Percentiles rank a stretch among this genome's conserved stretches.
These are phyloP conservation scores for Achaetomium macrosporum DNA, from an alignment of 2,329 filamentous ascomycete genomes.

Conservation along the genomic window DNA sequence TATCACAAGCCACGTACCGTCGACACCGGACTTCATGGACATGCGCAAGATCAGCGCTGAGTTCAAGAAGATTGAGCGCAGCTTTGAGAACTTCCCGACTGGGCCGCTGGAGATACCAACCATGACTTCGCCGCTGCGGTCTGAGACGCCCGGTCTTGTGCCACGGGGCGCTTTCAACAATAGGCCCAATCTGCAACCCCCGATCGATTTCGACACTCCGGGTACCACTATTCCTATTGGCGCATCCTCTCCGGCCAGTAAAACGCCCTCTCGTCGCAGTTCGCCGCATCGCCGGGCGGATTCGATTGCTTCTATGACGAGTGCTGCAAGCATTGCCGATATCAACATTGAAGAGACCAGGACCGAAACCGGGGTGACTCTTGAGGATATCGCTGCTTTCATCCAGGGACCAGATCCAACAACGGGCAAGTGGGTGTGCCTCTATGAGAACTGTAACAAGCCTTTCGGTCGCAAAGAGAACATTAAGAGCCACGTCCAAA, in stretches of 20 bases:
- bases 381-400: conserved; percentile 74
- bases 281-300: conserved; percentile 51
- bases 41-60: conserved; percentile 31
- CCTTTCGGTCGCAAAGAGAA: conserved; percentile 97
- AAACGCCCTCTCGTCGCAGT: conserved; percentile 24
- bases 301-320: conserved; percentile 52
- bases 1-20: conserved; percentile 46
- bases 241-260: conserved; percentile 17
- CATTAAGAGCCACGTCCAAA: conserved; percentile 97
- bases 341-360: conserved; percentile 61
- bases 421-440: conserved; percentile 76
- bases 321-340: conserved; percentile 53
- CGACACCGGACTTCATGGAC: conserved; percentile 52
- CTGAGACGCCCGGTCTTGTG: conserved; percentile 20
- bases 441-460: conserved; percentile 75
- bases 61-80: conserved; percentile 32
- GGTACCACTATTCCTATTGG: conserved; percentile 10
- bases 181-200: conserved; percentile 36
- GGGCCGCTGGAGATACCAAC: conserved; percentile 40
- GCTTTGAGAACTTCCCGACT: conserved; percentile 30
- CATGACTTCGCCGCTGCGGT: conserved; percentile 41
- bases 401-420: conserved; percentile 65
- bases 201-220: conserved; percentile 24
- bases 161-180: conserved; percentile 34
- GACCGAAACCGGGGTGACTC: conserved; percentile 75